Conservation (phyloP, 352 stramenopile species). For the Phytophthora capsici region DNA sequence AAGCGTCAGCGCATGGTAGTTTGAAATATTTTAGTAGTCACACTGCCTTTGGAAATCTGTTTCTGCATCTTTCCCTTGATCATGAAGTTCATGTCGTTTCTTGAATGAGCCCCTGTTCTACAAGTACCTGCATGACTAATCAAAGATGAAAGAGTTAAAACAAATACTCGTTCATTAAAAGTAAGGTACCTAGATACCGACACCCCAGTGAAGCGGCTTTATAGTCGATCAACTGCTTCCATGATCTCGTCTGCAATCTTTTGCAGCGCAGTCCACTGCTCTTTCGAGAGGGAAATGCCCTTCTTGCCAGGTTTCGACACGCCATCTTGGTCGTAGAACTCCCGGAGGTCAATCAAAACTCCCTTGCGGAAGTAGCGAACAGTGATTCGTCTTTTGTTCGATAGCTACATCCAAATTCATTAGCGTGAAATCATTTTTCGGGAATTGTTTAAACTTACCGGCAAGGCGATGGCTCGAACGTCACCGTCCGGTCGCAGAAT, state of each 20-base stretch:
- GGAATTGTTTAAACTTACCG: slow-evolving; percentile 39
- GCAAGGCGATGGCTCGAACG: slow-evolving; percentile 54
- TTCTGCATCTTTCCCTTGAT: slow-evolving; percentile 16
- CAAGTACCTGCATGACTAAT: too few species aligned
- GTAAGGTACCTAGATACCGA: background rate
- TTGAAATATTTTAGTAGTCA: slow-evolving; percentile 40
- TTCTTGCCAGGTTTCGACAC: slow-evolving; percentile 76
- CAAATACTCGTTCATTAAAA: background rate
- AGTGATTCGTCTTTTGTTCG: slow-evolving; percentile 57
- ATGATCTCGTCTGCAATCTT: slow-evolving; percentile 40
- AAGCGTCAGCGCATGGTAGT: slow-evolving; percentile 52
- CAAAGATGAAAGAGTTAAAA: too few species aligned
- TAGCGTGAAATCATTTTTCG: background rate
- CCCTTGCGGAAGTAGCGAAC: slow-evolving; percentile 55
- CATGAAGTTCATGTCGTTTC: slow-evolving; percentile 35
- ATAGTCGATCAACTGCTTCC: slow-evolving; percentile 35
- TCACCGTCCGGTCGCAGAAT: slow-evolving; percentile 45
- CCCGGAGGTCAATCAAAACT: slow-evolving; percentile 72
- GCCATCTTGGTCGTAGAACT: slow-evolving; percentile 73
- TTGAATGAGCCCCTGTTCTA: slow-evolving; percentile 21
- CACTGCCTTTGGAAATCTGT: slow-evolving; percentile 24
- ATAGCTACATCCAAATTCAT: slow-evolving; percentile 43
- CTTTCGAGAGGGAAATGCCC: slow-evolving; percentile 75
- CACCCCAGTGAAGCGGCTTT: background rate
- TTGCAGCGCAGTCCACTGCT: slow-evolving; percentile 64